These are phyloP conservation scores for Lonicera japonica DNA, from an alignment of 129 eudicot genomes.

Conservation along the genomic window DNA sequence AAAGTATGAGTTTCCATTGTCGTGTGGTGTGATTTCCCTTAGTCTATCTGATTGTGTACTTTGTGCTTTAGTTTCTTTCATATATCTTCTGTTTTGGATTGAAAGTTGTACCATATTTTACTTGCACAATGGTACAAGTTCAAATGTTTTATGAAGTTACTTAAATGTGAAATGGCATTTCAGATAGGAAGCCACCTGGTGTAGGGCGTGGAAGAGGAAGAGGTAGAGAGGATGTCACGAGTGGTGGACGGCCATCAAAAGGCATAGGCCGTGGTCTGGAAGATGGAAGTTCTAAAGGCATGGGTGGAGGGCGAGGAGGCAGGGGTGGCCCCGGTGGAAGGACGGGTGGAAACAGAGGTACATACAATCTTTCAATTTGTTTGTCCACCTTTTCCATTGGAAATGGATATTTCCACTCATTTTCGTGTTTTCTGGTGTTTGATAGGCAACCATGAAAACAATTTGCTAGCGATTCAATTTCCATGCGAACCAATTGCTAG, in stretches of 20 bases:
- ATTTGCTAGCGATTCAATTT: too few species aligned
- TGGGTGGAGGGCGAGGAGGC: constrained; percentile 63
- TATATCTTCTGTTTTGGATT: neutral
- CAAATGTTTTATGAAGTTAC: neutral
- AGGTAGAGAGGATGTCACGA: constrained; percentile 57
- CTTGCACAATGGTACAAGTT: too few species aligned
- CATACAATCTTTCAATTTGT: too few species aligned
- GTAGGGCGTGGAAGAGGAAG: constrained; percentile 81
- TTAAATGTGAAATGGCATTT: constrained; percentile 10
- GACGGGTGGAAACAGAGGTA: constrained; percentile 55
- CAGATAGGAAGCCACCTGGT: constrained; percentile 90
- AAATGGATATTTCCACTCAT: too few species aligned
- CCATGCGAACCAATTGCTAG: too few species aligned
- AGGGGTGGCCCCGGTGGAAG: constrained; percentile 55
- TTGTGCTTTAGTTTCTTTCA: neutral
- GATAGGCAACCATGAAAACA: too few species aligned
- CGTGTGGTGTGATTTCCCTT: neutral
- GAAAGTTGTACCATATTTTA: too few species aligned
- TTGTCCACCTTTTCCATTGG: too few species aligned
- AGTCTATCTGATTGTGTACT: neutral
- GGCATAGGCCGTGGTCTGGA: constrained; percentile 59
- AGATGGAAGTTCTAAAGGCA: constrained; percentile 48
- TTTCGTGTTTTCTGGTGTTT: too few species aligned
- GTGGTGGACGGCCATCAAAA: constrained; percentile 31
- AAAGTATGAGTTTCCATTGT: neutral